A percentile compares a stretch with the other conserved stretches of the same genome.
Conservation (phyloP, 176 grass and related monocot genomes). For the Musa acuminata region DNA sequence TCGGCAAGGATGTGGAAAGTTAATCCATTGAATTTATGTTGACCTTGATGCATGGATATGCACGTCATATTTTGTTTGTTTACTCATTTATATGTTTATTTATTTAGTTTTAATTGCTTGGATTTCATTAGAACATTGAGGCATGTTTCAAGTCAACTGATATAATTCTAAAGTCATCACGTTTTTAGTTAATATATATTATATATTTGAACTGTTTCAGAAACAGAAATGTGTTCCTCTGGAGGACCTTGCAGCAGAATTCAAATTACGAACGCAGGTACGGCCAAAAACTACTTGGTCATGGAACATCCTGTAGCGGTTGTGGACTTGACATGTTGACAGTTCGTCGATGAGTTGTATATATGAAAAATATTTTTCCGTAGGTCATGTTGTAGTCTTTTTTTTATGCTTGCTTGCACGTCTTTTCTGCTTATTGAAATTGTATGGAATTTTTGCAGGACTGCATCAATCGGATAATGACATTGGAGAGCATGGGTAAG, state of each 20-base stretch:
- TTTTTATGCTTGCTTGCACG: background rate
- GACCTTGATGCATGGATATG: no score
- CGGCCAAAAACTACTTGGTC: background rate
- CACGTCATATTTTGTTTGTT: no score
- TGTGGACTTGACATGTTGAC: background rate
- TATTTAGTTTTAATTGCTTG: background rate
- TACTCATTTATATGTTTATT: background rate
- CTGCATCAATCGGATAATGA: conserved; percentile 76
- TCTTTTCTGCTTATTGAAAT: background rate
- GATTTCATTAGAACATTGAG: background rate
- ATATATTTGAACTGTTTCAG: conserved; percentile 13
- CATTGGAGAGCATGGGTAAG: conserved; percentile 77
- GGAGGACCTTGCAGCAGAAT: conserved; percentile 88
- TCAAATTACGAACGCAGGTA: conserved; percentile 89
- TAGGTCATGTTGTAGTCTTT: background rate
- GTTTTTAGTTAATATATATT: background rate
- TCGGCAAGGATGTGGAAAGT: no score
- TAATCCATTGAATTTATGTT: no score
- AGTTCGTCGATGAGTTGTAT: background rate
- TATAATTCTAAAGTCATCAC: background rate
- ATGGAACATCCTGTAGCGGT: background rate
- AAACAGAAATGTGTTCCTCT: conserved; percentile 92
- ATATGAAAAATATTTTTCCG: background rate
- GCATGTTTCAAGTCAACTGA: background rate
- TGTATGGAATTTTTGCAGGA: conserved; percentile 38